These are phyloP conservation scores for Leptodermis oblonga DNA, from an alignment of 257 asterid genomes.

Conservation along the genomic window DNA sequence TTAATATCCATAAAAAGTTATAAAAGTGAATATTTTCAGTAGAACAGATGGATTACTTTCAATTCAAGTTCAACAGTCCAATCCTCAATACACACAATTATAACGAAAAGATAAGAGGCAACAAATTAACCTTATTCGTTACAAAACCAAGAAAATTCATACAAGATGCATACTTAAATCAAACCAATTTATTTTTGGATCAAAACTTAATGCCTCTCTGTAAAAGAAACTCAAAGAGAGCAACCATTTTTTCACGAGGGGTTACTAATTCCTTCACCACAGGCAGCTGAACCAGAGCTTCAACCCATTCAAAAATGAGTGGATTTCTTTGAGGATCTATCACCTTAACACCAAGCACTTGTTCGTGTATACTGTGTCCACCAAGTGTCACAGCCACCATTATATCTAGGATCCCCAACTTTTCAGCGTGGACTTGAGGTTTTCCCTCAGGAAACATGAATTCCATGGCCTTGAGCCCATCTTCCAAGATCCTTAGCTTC, in stretches of 20 bases:
- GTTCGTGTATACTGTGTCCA: slow-evolving; percentile 27
- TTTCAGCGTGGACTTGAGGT: slow-evolving; percentile 8
- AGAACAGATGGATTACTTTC: no score
- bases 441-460: slow-evolving; percentile 19
- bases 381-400: slow-evolving; percentile 34
- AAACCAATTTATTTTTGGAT: no score
- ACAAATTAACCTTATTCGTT: no score
- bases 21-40: no score
- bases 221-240: slow-evolving; percentile 15
- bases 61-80: no score
- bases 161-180: no score
- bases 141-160: no score
- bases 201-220: slow-evolving; percentile 18
- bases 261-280: slow-evolving; percentile 20
- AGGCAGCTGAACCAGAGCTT: slow-evolving; percentile 26
- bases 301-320: slow-evolving; percentile 32
- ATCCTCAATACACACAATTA: no score
- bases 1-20: no score
- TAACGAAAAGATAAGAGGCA: no score
- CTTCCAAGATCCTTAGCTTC: slow-evolving; percentile 30
- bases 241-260: slow-evolving; percentile 29
- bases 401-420: slow-evolving; percentile 33
- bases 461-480: slow-evolving; percentile 26
- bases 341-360: slow-evolving; percentile 26
- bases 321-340: slow-evolving; percentile 35